These are phyloP conservation scores for Babjeviella inositovora DNA, from an alignment of 805 yeast species.

Conservation along the genomic window DNA sequence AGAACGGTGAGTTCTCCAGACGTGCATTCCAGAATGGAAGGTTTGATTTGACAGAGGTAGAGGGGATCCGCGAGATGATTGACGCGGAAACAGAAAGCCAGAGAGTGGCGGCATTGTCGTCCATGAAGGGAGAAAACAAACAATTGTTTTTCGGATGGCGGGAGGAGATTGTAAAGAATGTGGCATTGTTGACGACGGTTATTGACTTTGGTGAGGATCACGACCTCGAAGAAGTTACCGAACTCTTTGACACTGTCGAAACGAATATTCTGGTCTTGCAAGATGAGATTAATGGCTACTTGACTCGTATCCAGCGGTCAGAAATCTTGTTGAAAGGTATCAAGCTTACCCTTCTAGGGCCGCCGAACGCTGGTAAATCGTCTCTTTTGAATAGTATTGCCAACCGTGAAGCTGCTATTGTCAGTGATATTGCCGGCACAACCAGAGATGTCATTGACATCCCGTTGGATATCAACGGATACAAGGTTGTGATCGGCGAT, in stretches of 20 bases:
- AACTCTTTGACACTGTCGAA: constrained; percentile 34
- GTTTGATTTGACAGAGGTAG: constrained; percentile 78
- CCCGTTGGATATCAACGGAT: constrained; percentile 70
- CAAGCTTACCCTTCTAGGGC: constrained; percentile 61
- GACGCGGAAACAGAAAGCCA: constrained; percentile 92
- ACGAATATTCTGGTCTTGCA: constrained; percentile 21
- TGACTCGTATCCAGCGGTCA: constrained; percentile 32
- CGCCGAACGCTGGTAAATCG: constrained; percentile 95
- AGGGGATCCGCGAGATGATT: constrained; percentile 76
- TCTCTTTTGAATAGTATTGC: constrained; percentile 68
- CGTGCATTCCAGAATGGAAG: constrained; percentile 78
- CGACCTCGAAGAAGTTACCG: constrained; percentile 50
- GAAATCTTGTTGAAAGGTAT: constrained; percentile 62
- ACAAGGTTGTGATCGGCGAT: constrained; percentile 71
- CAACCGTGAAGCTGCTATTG: constrained; percentile 74
- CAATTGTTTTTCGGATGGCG: constrained; percentile 52
- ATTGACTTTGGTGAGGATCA: constrained; percentile 95
- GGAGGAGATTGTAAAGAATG: constrained; percentile 36
- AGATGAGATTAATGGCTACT: constrained; percentile 23
- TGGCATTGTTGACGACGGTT: constrained; percentile 71
- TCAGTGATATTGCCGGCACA: constrained; percentile 84
- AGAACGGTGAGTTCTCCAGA: constrained; percentile 82
- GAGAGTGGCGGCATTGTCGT: constrained; percentile 54
- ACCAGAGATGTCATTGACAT: constrained; percentile 82
- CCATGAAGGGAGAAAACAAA: constrained; percentile 58